phyloP scores from a whole-genome alignment of 1,139 yeast species.

The Hemisphaericaspora xylanilytica region DNA sequence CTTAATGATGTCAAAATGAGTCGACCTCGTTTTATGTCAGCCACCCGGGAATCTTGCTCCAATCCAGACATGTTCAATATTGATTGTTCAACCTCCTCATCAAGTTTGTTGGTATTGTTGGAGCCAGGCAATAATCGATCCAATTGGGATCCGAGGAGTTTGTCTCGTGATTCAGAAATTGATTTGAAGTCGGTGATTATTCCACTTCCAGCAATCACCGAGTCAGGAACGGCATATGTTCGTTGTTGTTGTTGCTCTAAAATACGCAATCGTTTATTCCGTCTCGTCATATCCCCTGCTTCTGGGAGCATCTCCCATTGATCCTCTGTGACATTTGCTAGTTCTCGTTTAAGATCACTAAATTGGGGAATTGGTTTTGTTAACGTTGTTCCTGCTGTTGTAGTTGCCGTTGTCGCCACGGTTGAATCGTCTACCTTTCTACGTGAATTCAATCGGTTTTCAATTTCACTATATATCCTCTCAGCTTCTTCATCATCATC shows the following conservation, averaged over 20 bases:
- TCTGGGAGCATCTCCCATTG: constrained; percentile 88
- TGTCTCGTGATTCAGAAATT: constrained; percentile 53
- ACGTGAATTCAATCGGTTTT: constrained; percentile 46
- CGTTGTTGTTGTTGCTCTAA: constrained; percentile 65
- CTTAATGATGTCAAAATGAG: constrained; percentile 65
- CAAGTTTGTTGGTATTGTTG: constrained; percentile 26
- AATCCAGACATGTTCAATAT: constrained; percentile 10
- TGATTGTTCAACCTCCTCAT: constrained; percentile 29
- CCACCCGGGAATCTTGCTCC: constrained; percentile 13
- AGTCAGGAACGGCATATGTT: constrained; percentile 82
- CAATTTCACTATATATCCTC: constrained; percentile 62
- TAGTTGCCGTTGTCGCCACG: too few species aligned
- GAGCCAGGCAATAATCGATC: constrained; percentile 25
- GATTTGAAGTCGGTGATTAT: constrained; percentile 43
- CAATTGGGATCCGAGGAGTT: constrained; percentile 47
- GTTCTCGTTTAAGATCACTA: constrained; percentile 56
- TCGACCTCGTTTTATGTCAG: constrained; percentile 46
- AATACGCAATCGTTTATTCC: constrained; percentile 69
- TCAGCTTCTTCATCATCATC: constrained; percentile 80
- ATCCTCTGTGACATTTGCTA: constrained; percentile 57
- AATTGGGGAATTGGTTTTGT: constrained; percentile 20
- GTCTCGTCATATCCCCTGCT: constrained; percentile 80
- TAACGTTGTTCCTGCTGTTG: too few species aligned
- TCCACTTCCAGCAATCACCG: constrained; percentile 40
- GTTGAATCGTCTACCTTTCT: not conserved